A percentile compares a stretch with the other conserved stretches of the same genome.
These are phyloP conservation scores for Candolleomyces aberdarensis DNA, from an alignment of 768 basidiomycete genomes.

Conservation along the genomic window DNA sequence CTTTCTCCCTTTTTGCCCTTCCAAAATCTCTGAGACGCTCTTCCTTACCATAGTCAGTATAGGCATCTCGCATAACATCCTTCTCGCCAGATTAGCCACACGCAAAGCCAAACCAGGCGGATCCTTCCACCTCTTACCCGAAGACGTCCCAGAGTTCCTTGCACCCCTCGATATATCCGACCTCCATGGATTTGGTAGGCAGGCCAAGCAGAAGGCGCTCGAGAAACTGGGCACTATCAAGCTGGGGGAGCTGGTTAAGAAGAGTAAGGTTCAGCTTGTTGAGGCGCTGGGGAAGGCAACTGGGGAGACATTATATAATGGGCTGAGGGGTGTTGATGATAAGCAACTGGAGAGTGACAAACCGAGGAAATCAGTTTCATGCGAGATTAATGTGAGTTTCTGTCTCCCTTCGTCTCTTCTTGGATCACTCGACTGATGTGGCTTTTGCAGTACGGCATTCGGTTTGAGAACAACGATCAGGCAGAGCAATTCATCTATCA, in stretches of 20 bases:
- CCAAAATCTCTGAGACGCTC: too few relatives aligned
- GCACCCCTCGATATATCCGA: conserved; percentile 72
- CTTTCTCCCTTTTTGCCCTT: not conserved
- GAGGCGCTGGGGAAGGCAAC: conserved; percentile 74
- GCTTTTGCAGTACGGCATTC: conserved; percentile 79
- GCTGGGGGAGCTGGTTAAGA: conserved; percentile 64
- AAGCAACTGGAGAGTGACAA: conserved; percentile 79
- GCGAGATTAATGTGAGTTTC: conserved; percentile 85
- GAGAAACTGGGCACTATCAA: conserved; percentile 74
- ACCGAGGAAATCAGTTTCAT: conserved; percentile 86
- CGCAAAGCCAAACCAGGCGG: conserved; percentile 89
- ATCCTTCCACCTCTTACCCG: conserved; percentile 67
- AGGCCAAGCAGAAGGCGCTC: conserved; percentile 70
- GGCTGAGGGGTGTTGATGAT: conserved; percentile 80
- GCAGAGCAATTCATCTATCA: conserved; percentile 76
- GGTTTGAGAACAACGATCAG: conserved; percentile 81
- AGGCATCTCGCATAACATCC: conserved; percentile 88
- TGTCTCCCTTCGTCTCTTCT: not conserved
- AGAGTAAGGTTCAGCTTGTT: conserved; percentile 63
- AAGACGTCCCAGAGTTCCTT: conserved; percentile 52
- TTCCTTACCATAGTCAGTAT: conserved; percentile 64
- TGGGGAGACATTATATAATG: conserved; percentile 85
- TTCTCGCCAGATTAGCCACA: conserved; percentile 90
- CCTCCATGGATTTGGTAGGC: conserved; percentile 83
- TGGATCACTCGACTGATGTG: too few relatives aligned